Evolutionary conservation across 2,329 filamentous ascomycete genomes (phyloP), one percentile per base, ranked within the genome.

Genomic region (Neopestalotiopsis sp.): DNA sequence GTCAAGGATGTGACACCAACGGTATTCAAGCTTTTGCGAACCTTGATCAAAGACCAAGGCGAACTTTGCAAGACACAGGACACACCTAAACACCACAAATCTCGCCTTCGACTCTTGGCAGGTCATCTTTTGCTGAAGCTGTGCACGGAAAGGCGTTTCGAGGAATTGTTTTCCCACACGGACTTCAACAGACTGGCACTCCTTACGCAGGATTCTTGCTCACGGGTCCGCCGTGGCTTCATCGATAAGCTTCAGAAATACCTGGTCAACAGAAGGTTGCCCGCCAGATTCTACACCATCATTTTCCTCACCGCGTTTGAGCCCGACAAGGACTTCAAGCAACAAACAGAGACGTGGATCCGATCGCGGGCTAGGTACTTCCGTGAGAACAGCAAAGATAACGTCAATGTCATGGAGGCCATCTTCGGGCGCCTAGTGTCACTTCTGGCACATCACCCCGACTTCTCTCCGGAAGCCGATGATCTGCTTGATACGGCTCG

Each of bases 291-390:
- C 85, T 96, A 97, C 79, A 92, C 94, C 0, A 91, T 97, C 56
- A 86, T 97, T 5, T 98, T 98, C 82, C 83, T 98, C 58, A 92
- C 94, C 40, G 95, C 96, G 1, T 98, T 96, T 78, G 96, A 99
- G 81, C 96, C 95, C 0, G 88, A 90, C 49, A 78, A 83, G n/a
- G 87, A 89, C 17, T 88, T 97, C 77, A 93, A 91, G 78, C 89
- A 89, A 64, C 89, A 91, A 57, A 91, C 94, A 3, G 89, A 93
- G 71, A 97, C 94, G 0, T 99, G 96, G 95, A 89, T 98, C 65
- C 91, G 93, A 65, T 95, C 95, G 59, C 90, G 95, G 14, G 90
- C 92, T 9, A 88, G 90, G 24, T 86, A 88, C 67, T 93, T 93
- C 76, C 81, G 81, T 68, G 84, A 86, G 40, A 85, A 81, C 71